Percentiles rank a stretch among this genome's conserved stretches.
phyloP scores from a whole-genome alignment of 768 basidiomycete species.

The Tricholoma flavovirens region DNA sequence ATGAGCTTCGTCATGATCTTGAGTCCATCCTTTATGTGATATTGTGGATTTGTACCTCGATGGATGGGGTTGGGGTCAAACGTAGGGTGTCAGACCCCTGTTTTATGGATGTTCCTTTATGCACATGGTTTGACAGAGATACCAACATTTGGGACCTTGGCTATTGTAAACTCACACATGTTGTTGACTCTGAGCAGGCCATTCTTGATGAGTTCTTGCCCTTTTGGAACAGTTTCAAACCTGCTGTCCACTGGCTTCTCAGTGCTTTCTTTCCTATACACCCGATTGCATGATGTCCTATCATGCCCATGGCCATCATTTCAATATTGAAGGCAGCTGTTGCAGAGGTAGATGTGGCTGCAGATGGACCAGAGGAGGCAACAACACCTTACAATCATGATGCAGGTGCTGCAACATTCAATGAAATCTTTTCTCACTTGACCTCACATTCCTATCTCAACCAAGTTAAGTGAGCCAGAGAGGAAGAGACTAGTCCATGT shows the following conservation, averaged over 20 bases:
- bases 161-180: no score
- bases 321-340: background rate
- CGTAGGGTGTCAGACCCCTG: background rate
- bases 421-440: background rate
- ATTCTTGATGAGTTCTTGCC: background rate
- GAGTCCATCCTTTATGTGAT: background rate
- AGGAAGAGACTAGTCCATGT: background rate
- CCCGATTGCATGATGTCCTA: background rate
- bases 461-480: background rate
- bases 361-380: background rate
- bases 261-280: background rate
- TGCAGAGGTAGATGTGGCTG: background rate
- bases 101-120: background rate
- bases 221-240: background rate
- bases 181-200: background rate
- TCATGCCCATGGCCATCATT: background rate
- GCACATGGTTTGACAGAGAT: background rate
- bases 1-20: background rate
- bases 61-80: background rate
- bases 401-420: background rate
- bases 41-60: background rate
- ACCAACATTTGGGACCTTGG: background rate
- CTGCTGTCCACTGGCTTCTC: background rate
- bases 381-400: background rate
- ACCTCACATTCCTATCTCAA: background rate